Evolutionary conservation across 2,329 filamentous ascomycete species (phyloP).

Genomic region (Trichoderma arundinaceum): DNA sequence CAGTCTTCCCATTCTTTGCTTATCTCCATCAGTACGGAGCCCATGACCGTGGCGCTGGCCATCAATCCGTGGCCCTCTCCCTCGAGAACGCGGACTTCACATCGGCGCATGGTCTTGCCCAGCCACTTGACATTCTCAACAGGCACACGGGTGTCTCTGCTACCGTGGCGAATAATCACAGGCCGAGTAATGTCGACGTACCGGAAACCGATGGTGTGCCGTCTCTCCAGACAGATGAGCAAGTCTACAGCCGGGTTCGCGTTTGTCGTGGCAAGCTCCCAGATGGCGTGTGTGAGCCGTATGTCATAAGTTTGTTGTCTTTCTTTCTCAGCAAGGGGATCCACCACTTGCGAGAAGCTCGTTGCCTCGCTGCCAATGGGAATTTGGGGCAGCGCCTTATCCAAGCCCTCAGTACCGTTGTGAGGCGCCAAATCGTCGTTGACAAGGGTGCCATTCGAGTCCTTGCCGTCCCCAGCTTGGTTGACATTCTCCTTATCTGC

Average conservation of each 20-base stretch:
- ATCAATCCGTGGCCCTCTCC: conserved; percentile 95
- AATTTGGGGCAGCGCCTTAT: conserved; percentile 49
- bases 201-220: conserved; percentile 90
- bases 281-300: conserved; percentile 89
- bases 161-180: conserved; percentile 93
- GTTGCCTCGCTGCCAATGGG: conserved; percentile 41
- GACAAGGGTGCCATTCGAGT: conserved; percentile 35
- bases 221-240: conserved; percentile 87
- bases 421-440: conserved; percentile 37
- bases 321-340: conserved; percentile 70
- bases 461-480: conserved; percentile 39
- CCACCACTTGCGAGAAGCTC: conserved; percentile 60
- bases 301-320: conserved; percentile 79
- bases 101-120: conserved; percentile 89
- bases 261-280: conserved; percentile 87
- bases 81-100: conserved; percentile 87
- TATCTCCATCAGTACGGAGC: conserved; percentile 91
- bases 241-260: conserved; percentile 95
- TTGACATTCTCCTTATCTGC: conserved; percentile 59
- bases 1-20: conserved; percentile 92
- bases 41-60: conserved; percentile 94
- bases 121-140: conserved; percentile 96
- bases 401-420: conserved; percentile 55
- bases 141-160: conserved; percentile 86
- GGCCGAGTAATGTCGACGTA: conserved; percentile 94